phyloP scores from a whole-genome alignment of 257 asterid species.

The Gentiana straminea region DNA sequence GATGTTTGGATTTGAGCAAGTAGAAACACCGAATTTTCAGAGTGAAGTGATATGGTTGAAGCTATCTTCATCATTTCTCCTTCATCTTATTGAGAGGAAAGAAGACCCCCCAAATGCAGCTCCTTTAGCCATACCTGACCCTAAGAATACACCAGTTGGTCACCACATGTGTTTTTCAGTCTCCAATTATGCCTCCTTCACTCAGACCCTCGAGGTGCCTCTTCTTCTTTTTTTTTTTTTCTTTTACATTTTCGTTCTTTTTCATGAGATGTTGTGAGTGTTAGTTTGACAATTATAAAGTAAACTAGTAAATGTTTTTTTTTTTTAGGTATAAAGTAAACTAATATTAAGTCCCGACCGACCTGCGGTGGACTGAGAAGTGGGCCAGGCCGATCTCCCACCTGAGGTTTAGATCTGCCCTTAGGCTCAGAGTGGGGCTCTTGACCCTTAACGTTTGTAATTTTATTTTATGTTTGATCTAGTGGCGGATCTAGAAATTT shows the following conservation, averaged over 20 bases:
- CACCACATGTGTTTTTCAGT: slow-evolving; percentile 79
- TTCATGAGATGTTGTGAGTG: background rate
- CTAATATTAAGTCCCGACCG: too few species aligned
- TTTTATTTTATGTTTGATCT: too few species aligned
- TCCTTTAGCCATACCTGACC: slow-evolving; percentile 32
- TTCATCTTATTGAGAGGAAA: slow-evolving; percentile 73
- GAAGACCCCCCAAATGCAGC: slow-evolving; percentile 49
- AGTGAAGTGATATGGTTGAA: slow-evolving; percentile 78
- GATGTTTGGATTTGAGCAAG: slow-evolving; percentile 71
- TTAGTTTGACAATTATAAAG: too few species aligned
- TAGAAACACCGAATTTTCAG: slow-evolving; percentile 58
- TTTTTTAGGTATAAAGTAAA: too few species aligned
- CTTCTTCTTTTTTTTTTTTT: background rate
- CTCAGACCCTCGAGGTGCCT: slow-evolving; percentile 53
- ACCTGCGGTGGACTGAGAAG: too few species aligned
- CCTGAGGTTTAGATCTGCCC: too few species aligned
- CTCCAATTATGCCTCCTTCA: slow-evolving; percentile 53
- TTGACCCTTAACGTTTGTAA: too few species aligned
- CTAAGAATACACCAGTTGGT: slow-evolving; percentile 54
- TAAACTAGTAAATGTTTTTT: too few species aligned
- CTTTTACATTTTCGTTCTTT: background rate
- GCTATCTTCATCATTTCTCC: slow-evolving; percentile 36
- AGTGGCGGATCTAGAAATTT: too few species aligned
- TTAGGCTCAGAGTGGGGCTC: too few species aligned
- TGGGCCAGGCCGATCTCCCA: too few species aligned